phyloP scores from a whole-genome alignment of 495 filamentous ascomycete species.

The Penicillium odoratum region DNA sequence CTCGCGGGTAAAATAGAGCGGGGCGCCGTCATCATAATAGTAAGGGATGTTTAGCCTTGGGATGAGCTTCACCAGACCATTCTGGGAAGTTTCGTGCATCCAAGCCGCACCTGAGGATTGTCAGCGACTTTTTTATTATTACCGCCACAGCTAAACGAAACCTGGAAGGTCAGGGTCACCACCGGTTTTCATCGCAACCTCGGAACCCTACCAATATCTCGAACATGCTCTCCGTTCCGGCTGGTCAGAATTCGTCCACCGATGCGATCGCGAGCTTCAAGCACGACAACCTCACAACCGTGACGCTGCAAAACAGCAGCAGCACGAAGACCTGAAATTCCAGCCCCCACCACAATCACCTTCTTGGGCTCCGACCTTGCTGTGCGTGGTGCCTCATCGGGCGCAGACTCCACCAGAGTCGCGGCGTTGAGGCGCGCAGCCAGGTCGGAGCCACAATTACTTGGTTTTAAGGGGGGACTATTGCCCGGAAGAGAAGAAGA shows the following conservation, averaged over 20 bases:
- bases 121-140: constrained; percentile 3
- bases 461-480: constrained; percentile 21
- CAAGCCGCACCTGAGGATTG: constrained; percentile 22
- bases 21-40: constrained; percentile 26
- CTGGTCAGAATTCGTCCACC: constrained; percentile 26
- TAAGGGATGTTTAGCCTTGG: constrained; percentile 21
- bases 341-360: constrained; percentile 30
- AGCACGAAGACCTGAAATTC: constrained; percentile 25
- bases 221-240: constrained; percentile 21
- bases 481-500: constrained; percentile 14
- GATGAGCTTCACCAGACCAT: constrained; percentile 26
- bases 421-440: constrained; percentile 17
- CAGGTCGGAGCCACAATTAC: constrained; percentile 29
- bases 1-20: constrained; percentile 24
- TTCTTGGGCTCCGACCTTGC: constrained; percentile 25
- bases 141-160: neutral
- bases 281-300: constrained; percentile 24
- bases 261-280: constrained; percentile 31
- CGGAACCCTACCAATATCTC: constrained; percentile 22
- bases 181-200: constrained; percentile 2
- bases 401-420: constrained; percentile 19
- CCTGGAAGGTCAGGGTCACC: neutral
- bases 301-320: constrained; percentile 20
- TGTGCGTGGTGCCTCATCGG: constrained; percentile 19
- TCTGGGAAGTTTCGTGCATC: constrained; percentile 33